Evolutionary conservation across 805 yeast genomes (phyloP).

Genomic region (Pichia kluyveri): DNA sequence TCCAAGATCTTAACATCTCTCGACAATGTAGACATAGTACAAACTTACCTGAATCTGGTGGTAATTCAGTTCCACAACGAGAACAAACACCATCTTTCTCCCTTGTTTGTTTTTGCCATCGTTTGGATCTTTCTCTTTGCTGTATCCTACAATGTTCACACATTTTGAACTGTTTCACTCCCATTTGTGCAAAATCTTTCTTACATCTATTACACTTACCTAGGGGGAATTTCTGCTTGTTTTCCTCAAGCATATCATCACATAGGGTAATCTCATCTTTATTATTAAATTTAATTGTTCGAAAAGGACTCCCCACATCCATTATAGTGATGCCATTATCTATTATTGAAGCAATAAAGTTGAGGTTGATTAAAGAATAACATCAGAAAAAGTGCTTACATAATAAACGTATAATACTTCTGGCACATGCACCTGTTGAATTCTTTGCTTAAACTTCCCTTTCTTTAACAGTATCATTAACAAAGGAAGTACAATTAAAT

Average conservation of each 20-base stretch:
- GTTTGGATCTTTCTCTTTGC: slow-evolving; percentile 51
- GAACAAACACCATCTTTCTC: slow-evolving; percentile 55
- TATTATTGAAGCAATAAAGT: too few species aligned
- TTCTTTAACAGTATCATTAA: too few species aligned
- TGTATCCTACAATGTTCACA: slow-evolving; percentile 59
- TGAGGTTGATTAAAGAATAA: too few species aligned
- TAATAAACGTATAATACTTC: too few species aligned
- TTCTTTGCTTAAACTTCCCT: too few species aligned
- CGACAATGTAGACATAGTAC: slow-evolving; percentile 58
- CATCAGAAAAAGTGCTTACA: too few species aligned
- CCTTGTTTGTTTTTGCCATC: slow-evolving; percentile 58
- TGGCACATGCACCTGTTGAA: too few species aligned
- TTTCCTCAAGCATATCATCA: slow-evolving; percentile 3
- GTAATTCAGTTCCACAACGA: slow-evolving; percentile 50
- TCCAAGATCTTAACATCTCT: slow-evolving; percentile 41
- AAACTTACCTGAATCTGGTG: slow-evolving; percentile 31
- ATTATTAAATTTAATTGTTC: not conserved
- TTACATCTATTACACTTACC: slow-evolving; percentile 47
- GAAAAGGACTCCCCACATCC: too few species aligned
- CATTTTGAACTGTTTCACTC: slow-evolving; percentile 40
- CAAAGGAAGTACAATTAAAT: too few species aligned
- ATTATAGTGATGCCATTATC: too few species aligned
- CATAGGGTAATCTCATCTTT: not conserved
- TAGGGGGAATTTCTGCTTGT: slow-evolving; percentile 6
- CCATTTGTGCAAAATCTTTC: slow-evolving; percentile 42